Base-by-base conservation (phyloP, 2,329 filamentous ascomycete genomes). In the Cladorrhinum sp. region DNA sequence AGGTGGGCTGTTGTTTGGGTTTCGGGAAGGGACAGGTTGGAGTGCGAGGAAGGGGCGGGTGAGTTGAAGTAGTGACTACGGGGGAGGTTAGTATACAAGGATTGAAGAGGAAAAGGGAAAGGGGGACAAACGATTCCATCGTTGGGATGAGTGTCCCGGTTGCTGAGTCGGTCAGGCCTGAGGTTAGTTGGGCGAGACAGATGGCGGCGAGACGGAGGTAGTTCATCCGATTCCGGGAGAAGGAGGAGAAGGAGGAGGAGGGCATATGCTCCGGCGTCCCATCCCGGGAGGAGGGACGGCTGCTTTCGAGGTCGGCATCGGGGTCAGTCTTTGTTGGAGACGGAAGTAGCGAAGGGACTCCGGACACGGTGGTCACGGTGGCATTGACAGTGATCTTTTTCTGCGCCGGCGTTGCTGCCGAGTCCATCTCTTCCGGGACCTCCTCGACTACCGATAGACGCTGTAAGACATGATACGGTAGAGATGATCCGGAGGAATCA, bases 1-100 rank as follows among this genome's bases (percentile, higher is more conserved):
- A 51, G 49, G 23, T 24, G 24, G 49, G 0, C 75, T 49, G 23
- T 57, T 46, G 24, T 36, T 24, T 33, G 26, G 20, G 54, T 30
- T 20, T 33, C 3, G 54, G 42, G 42, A 9, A 26, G n/a, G 20
- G 18, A 51, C 33, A 9, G 33, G 3, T n/a, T n/a, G 33, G 14
- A 9, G 3, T 46, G 3, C 8, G 42, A 28, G 26, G 26, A 28
- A 9, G 26, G 9, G 26, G 26, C 4, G 4, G 42, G 6, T 46
- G 42, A 36, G 33, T 3, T 2, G 42, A 46, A 46, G 18, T 46
- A 46, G 18, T 46, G 18, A 4, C 42, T 46, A 9, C 14, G 2
- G 9, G n/a, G 4, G 9, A 36, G 7, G 42, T 18, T 20, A 46
- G 42, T 18, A 46, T 8, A 46, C 8, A 8, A 20, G 42, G 42